These are phyloP conservation scores for Aspergillus felis DNA, from an alignment of 2,329 filamentous ascomycete genomes.

Conservation along the genomic window DNA sequence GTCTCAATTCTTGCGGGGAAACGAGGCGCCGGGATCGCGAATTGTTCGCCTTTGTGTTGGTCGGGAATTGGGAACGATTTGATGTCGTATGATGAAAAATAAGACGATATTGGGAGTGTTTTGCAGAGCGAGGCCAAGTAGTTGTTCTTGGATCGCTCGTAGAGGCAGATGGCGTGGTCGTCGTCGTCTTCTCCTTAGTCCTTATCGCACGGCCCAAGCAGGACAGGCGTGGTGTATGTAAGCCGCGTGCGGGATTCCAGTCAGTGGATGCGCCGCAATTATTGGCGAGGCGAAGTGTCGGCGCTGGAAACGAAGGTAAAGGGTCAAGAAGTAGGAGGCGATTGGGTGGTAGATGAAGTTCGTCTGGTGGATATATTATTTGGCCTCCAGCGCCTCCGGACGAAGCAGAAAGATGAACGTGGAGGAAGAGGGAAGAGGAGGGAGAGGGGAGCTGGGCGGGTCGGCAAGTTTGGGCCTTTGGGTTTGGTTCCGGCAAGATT, in stretches of 20 bases:
- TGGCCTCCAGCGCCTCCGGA: background rate
- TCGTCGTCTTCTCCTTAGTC: background rate
- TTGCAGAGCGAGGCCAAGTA: background rate
- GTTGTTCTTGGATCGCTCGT: background rate
- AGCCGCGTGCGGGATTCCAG: slow-evolving; percentile 13
- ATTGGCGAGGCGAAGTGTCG: background rate
- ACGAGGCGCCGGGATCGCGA: background rate
- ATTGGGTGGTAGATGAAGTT: background rate
- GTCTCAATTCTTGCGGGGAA: background rate
- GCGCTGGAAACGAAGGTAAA: too few species aligned
- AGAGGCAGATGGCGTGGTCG: background rate
- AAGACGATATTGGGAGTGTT: background rate
- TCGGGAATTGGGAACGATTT: background rate
- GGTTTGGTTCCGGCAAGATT: background rate
- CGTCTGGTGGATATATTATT: background rate
- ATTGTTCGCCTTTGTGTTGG: background rate
- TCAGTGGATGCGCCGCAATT: background rate
- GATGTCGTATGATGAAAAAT: background rate
- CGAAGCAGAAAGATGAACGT: slow-evolving; percentile 4
- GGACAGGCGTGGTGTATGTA: slow-evolving; percentile 11
- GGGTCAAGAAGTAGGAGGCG: too few species aligned
- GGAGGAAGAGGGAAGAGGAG: slow-evolving; percentile 9
- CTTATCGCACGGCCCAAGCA: background rate
- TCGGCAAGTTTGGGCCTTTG: background rate
- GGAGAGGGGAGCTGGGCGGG: slow-evolving; percentile 10